Percentiles rank a stretch among this genome's conserved stretches.
phyloP scores from a whole-genome alignment of 371 early-diverging fungal genomes.

The Mucor sp. region DNA sequence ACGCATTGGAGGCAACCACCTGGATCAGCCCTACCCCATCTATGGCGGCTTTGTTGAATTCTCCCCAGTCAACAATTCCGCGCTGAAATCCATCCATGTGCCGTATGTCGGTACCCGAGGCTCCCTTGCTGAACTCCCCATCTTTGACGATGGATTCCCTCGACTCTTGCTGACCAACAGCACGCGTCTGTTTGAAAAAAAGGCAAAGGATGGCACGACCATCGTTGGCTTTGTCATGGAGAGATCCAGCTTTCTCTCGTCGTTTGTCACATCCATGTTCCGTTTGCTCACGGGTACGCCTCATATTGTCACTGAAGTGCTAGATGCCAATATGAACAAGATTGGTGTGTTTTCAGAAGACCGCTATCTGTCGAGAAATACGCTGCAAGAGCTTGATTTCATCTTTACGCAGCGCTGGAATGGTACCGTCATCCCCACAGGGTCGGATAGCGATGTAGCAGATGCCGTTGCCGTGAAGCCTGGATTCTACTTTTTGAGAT shows the following conservation, averaged over 20 bases:
- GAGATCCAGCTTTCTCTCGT: not conserved
- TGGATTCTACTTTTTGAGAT: constrained; percentile 22
- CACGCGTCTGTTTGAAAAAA: not conserved
- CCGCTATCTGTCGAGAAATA: constrained; percentile 17
- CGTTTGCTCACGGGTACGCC: constrained; percentile 23
- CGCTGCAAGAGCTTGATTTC: not conserved
- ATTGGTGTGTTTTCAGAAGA: constrained; percentile 15
- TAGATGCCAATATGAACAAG: not conserved
- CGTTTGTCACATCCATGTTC: constrained; percentile 8
- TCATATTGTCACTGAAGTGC: constrained; percentile 14
- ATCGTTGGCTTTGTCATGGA: constrained; percentile 7
- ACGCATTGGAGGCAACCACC: not conserved
- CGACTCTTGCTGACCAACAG: constrained; percentile 1
- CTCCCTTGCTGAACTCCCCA: constrained; percentile 47
- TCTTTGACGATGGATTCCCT: constrained; percentile 43
- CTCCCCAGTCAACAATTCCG: constrained; percentile 11
- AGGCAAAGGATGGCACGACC: not conserved
- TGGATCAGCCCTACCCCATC: constrained; percentile 30
- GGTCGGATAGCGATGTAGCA: not conserved
- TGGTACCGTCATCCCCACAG: constrained; percentile 18
- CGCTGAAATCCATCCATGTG: constrained; percentile 30
- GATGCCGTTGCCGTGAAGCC: not conserved
- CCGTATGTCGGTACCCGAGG: constrained; percentile 65
- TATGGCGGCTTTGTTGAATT: constrained; percentile 47
- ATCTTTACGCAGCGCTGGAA: constrained; percentile 23